Base-by-base conservation (phyloP, 1,284 basidiomycete genomes). In the Trichosporon inkin region DNA sequence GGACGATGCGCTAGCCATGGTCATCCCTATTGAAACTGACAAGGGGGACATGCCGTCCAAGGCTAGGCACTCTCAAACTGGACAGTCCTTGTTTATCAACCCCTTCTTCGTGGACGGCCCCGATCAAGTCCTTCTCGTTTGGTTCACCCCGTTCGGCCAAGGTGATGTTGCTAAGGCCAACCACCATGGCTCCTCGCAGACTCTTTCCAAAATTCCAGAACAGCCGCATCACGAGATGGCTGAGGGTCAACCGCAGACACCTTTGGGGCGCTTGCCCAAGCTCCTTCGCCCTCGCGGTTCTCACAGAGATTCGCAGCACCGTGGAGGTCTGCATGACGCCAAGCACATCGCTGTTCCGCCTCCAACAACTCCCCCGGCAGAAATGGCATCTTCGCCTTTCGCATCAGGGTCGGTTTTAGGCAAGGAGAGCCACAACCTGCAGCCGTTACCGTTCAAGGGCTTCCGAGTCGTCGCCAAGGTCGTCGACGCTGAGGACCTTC, bases 1-100 rank as follows among this genome's bases (percentile, higher is more conserved):
- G 0, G 74, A 75, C 10, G 75, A 79, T 28, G 75, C 76, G 1
- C 64, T 79, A 6, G 77, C 77, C 3, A 77, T 79, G 75, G 71
- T 77, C 20, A 62, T 79, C 13, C 76, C 76, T 0, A 66, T 77
- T 47, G 64, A 70, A 20, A 47, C 56, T 1, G 64, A 63, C 13
- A 37, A 38, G 16, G 19, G 14, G 11, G 22, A 57, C 20, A 32
- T 55, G 6, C 54, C 57, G 13, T 49, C 55, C 34, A 58, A 63
- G 37, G 52, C 57, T 7, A 22, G 44, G 7, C 44, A 22, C 2
- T 24, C 11, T 5, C 44, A 11, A 8, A 49, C 24, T 24, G 24
- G 22, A 6, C 44, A 49, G 44, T 19, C 17, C 14, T 24, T 49
- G 6, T 62, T 62, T 36, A 62, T 65, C 57, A 65, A 63, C 53